A percentile compares a stretch with the other conserved stretches of the same genome.
Evolutionary conservation across 371 early-diverging fungal species (phyloP).

Genomic region (Coemansia sp.): DNA sequence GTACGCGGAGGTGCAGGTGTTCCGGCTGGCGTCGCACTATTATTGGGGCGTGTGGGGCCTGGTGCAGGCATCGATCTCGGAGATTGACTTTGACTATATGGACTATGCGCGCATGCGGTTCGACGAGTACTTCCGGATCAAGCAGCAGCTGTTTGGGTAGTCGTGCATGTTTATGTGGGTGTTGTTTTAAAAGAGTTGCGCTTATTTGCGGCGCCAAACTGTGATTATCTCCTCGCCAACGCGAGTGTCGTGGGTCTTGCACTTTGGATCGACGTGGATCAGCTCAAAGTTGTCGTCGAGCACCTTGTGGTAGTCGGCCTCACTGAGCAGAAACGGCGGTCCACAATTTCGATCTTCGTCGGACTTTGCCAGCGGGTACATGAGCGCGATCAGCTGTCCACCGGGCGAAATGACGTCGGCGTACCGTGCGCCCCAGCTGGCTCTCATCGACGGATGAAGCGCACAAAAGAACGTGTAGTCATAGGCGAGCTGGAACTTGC

Average conservation of each 20-base stretch:
- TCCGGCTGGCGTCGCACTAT: slow-evolving; percentile 84
- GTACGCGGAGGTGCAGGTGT: slow-evolving; percentile 75
- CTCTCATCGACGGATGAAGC: slow-evolving; percentile 65
- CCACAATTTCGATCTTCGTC: slow-evolving; percentile 55
- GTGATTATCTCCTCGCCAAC: slow-evolving; percentile 61
- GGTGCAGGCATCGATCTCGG: slow-evolving; percentile 84
- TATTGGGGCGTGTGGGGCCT: slow-evolving; percentile 94
- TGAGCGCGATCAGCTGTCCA: slow-evolving; percentile 77
- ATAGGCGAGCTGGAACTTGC: slow-evolving; percentile 71
- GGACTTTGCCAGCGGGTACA: slow-evolving; percentile 66
- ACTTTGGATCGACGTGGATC: slow-evolving; percentile 56
- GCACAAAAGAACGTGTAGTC: slow-evolving; percentile 92
- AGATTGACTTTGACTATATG: slow-evolving; percentile 91
- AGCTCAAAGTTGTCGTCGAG: slow-evolving; percentile 61
- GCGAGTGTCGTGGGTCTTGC: slow-evolving; percentile 56
- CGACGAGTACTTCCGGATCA: slow-evolving; percentile 61
- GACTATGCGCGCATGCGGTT: slow-evolving; percentile 83
- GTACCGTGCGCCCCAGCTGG: slow-evolving; percentile 71
- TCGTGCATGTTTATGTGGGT: background rate
- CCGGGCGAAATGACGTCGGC: slow-evolving; percentile 68
- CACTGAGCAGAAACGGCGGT: slow-evolving; percentile 66
- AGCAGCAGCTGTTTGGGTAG: slow-evolving; percentile 24
- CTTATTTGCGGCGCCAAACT: slow-evolving; percentile 56
- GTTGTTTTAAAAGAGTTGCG: background rate
- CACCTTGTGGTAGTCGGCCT: slow-evolving; percentile 57